Base-by-base conservation (phyloP, 23 red algal species). In the Cyanidioschyzon merolae region DNA sequence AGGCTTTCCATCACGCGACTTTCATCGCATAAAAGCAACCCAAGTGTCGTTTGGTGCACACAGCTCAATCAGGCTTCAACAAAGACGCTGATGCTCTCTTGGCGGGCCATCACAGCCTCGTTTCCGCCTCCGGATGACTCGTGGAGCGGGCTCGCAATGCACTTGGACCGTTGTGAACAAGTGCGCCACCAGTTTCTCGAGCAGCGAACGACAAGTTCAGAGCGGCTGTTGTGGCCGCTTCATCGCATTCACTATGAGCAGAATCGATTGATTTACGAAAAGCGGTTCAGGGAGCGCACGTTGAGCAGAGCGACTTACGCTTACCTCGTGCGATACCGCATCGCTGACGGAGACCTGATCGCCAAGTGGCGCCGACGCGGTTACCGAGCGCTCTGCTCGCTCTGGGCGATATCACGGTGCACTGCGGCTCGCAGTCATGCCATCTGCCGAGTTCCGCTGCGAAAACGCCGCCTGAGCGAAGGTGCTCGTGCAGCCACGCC, bases 301-400 rank as follows among this genome's bases (percentile, higher is more conserved):
- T 71, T 71, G 30, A 35, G 32, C 29, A 3, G 63, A 7, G n/a
- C 21, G n/a, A 71, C 63, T 15, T 71, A 27, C 29, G n/a, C 21
- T 3, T 71, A 71, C 63, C 29, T 71, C n/a, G 63, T 71, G 63
- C 63, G 63, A 15, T 35, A 71, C 29, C 63, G 63, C 3, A 35
- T 71, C 63, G 63, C 63, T 35, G 63, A 71, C 63, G 63, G 63
- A 7, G 63, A 71, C n/a, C 63, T 71, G 63, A 71, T 71, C 7
- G 63, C 63, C 63, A 71, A 71, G 63, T 71, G 63, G 63, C 63
- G 63, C 29, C 63, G 63, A 7, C 63, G n/a, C 2, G 63, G 63
- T 27, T 71, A 71, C 63, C 63, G 63, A 25, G 21, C 63, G 63
- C 63, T 71, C n/a, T 71, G 63, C 63, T 71, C 63, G 29, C 32